phyloP scores from a whole-genome alignment of 1,284 basidiomycete genomes.

The Heterobasidion occidentale region DNA sequence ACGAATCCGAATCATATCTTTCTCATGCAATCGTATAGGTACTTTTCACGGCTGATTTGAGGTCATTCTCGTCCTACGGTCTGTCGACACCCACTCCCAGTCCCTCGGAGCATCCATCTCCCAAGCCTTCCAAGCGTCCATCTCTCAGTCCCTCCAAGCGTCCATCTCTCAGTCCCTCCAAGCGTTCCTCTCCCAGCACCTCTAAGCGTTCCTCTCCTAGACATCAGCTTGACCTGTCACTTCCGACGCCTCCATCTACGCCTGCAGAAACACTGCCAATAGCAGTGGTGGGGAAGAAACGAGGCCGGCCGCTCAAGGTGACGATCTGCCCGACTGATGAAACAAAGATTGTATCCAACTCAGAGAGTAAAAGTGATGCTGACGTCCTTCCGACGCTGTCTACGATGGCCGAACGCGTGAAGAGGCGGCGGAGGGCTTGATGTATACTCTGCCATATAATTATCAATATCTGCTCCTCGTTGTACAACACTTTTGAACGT shows the following conservation, averaged over 20 bases:
- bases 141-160: no score
- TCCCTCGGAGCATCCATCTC: slow-evolving; percentile 4
- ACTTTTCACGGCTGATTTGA: slow-evolving; percentile 47
- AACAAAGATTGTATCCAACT: neutral
- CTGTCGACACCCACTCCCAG: slow-evolving; percentile 20
- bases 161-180: no score
- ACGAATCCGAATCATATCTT: neutral
- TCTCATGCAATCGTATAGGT: slow-evolving; percentile 30
- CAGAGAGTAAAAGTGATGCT: neutral
- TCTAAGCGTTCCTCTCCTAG: no score
- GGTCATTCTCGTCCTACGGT: slow-evolving; percentile 39
- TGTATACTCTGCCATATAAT: no score
- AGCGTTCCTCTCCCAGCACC: no score
- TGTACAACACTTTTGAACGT: no score
- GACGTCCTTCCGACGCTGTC: neutral
- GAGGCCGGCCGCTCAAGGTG: neutral
- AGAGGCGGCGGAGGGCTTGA: neutral
- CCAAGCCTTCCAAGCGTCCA: no score
- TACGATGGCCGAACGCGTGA: slow-evolving; percentile 10
- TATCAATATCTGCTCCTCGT: no score
- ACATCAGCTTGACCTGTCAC: neutral
- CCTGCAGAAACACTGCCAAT: neutral
- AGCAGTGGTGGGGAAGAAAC: neutral
- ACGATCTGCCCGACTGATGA: neutral
- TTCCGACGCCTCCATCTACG: neutral